A percentile compares a stretch with the other conserved stretches of the same genome.
Evolutionary conservation across 371 early-diverging fungal species (phyloP).

Genomic region (Zychaea mexicana): DNA sequence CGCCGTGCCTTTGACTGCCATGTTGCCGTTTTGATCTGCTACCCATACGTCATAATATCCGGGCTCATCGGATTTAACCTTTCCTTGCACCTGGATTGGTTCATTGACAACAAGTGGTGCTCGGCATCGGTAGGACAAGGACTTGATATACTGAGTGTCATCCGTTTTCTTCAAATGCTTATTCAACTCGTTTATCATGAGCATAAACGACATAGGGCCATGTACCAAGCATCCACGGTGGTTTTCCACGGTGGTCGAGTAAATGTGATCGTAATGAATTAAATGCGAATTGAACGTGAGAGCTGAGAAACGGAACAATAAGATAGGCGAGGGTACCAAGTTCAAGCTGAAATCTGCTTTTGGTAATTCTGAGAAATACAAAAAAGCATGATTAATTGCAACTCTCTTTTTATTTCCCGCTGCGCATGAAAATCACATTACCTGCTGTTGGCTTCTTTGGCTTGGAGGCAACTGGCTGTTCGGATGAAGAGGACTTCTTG

Average conservation of each 20-base stretch:
- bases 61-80: slow-evolving; percentile 24
- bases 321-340: slow-evolving; percentile 62
- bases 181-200: slow-evolving; percentile 59
- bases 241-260: slow-evolving; percentile 69
- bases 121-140: slow-evolving; percentile 71
- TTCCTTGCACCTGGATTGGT: slow-evolving; percentile 55
- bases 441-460: neutral
- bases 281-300: slow-evolving; percentile 82
- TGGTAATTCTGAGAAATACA: slow-evolving; percentile 3
- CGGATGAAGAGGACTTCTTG: neutral
- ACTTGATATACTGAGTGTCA: slow-evolving; percentile 23
- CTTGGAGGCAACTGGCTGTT: neutral
- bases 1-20: slow-evolving; percentile 75
- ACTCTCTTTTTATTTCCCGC: neutral
- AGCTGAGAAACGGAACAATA: slow-evolving; percentile 83
- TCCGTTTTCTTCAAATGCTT: slow-evolving; percentile 13
- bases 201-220: slow-evolving; percentile 78
- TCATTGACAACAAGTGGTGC: slow-evolving; percentile 68
- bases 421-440: neutral
- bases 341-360: slow-evolving; percentile 56
- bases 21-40: slow-evolving; percentile 60
- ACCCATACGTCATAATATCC: slow-evolving; percentile 72
- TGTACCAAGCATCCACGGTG: slow-evolving; percentile 78
- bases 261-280: slow-evolving; percentile 79
- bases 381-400: neutral